phyloP scores from a whole-genome alignment of 164 flowering plant genomes.

The Stephania yunnanensis region DNA sequence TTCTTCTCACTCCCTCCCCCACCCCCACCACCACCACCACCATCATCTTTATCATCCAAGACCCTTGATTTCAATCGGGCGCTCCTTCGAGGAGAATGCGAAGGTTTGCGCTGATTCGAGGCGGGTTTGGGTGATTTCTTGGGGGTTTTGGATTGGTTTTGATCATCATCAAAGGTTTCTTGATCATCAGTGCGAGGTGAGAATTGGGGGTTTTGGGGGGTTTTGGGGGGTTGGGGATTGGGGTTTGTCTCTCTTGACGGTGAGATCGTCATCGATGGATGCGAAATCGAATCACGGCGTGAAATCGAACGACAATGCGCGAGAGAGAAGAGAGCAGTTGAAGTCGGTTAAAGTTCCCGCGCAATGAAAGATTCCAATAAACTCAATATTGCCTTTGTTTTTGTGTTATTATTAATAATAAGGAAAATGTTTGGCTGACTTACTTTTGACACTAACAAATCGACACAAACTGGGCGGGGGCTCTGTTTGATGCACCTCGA shows the following conservation, averaged over 20 bases:
- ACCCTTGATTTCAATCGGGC: not conserved
- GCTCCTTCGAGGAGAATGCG: not conserved
- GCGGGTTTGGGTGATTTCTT: too few relatives aligned
- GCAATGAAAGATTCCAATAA: not conserved
- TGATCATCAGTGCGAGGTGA: constrained; percentile 24
- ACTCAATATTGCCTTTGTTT: too few relatives aligned
- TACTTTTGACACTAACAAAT: too few relatives aligned
- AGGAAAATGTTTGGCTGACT: too few relatives aligned
- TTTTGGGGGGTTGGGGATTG: constrained; percentile 12
- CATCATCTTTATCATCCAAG: not conserved
- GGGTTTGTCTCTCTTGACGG: constrained; percentile 40
- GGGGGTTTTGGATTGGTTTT: not conserved
- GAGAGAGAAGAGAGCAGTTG: not conserved
- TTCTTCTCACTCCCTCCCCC: too few relatives aligned
- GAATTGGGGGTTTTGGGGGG: constrained; percentile 20
- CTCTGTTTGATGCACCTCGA: too few relatives aligned
- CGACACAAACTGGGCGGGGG: too few relatives aligned
- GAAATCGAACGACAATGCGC: not conserved
- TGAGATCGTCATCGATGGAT: constrained; percentile 37
- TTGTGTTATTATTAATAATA: too few relatives aligned
- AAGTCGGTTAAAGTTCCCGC: not conserved
- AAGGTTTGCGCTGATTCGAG: too few relatives aligned
- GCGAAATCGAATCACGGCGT: not conserved
- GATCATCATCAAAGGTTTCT: not conserved
- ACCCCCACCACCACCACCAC: not conserved